These are phyloP conservation scores for Acer saccharum DNA, from an alignment of 345 rosid genomes.

Conservation along the genomic window DNA sequence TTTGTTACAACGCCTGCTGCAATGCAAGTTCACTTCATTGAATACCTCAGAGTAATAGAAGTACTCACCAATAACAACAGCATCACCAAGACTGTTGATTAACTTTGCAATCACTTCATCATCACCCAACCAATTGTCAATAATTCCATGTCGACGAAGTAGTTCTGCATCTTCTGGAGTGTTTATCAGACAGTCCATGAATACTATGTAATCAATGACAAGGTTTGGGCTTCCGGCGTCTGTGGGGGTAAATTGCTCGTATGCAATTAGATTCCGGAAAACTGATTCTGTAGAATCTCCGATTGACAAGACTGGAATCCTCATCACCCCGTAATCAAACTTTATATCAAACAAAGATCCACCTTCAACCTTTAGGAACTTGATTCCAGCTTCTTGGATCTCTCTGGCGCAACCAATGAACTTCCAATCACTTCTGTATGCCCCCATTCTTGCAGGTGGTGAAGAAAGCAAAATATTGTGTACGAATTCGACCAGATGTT, in stretches of 20 bases:
- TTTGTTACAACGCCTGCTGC: too few relatives aligned
- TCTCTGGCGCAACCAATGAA: slow-evolving; percentile 6
- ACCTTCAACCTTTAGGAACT: background rate
- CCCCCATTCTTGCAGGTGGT: background rate
- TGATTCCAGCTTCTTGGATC: slow-evolving; percentile 26
- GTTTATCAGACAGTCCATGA: slow-evolving; percentile 29
- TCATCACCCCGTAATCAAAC: slow-evolving; percentile 12
- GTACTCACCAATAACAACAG: too few relatives aligned
- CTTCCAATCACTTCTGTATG: background rate
- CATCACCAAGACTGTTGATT: too few relatives aligned
- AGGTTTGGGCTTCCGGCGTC: background rate
- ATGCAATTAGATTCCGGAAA: slow-evolving; percentile 26
- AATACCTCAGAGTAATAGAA: too few relatives aligned
- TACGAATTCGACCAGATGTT: slow-evolving; percentile 1
- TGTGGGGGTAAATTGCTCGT: slow-evolving; percentile 12
- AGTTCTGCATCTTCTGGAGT: slow-evolving; percentile 21
- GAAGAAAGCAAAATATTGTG: background rate
- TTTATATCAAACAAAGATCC: too few relatives aligned
- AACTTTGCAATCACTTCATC: too few relatives aligned
- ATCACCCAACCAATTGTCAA: too few relatives aligned
- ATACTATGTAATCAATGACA: slow-evolving; percentile 7
- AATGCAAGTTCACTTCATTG: too few relatives aligned
- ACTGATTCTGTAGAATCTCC: background rate
- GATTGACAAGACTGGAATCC: slow-evolving; percentile 15
- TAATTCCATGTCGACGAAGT: too few relatives aligned